Conservation (phyloP, 139 green algal species). For the Coelastrella sp. region DNA sequence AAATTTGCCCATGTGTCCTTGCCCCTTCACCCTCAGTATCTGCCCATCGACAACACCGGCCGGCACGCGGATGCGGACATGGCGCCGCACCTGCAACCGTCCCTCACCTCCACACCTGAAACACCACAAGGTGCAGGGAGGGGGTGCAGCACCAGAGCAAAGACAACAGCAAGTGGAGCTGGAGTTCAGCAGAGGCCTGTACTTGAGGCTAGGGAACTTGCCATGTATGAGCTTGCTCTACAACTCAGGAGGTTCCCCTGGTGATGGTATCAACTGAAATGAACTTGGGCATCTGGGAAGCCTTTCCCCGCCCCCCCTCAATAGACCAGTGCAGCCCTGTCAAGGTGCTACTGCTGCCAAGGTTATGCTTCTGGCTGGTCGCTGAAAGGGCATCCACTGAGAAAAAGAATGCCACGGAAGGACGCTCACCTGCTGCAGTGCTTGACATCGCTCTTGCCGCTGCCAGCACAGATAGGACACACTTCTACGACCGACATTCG, state of each 20-base stretch:
- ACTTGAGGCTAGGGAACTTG: too few relatives aligned
- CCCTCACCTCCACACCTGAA: constrained; percentile 31
- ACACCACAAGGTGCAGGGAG: not conserved
- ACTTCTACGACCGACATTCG: not conserved
- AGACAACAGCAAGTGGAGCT: not conserved
- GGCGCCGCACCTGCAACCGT: not conserved
- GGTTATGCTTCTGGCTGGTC: too few relatives aligned
- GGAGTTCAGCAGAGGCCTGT: not conserved
- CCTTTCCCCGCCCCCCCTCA: too few relatives aligned
- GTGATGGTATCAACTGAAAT: too few relatives aligned
- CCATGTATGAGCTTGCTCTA: too few relatives aligned
- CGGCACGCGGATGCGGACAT: constrained; percentile 8
- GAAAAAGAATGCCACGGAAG: too few relatives aligned
- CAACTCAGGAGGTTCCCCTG: too few relatives aligned
- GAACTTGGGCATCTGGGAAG: too few relatives aligned
- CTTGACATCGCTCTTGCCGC: constrained; percentile 2
- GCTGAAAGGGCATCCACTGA: too few relatives aligned
- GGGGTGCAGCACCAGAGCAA: not conserved
- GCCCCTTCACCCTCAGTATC: constrained; percentile 49
- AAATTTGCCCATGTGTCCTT: constrained; percentile 47
- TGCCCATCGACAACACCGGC: constrained; percentile 46
- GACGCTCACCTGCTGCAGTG: not conserved
- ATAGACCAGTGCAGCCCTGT: too few relatives aligned
- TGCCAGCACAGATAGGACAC: constrained; percentile 17
- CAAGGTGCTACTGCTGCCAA: too few relatives aligned